Conservation (phyloP, 371 early-diverging fungal species). For the Rhizopus stolonifer region DNA sequence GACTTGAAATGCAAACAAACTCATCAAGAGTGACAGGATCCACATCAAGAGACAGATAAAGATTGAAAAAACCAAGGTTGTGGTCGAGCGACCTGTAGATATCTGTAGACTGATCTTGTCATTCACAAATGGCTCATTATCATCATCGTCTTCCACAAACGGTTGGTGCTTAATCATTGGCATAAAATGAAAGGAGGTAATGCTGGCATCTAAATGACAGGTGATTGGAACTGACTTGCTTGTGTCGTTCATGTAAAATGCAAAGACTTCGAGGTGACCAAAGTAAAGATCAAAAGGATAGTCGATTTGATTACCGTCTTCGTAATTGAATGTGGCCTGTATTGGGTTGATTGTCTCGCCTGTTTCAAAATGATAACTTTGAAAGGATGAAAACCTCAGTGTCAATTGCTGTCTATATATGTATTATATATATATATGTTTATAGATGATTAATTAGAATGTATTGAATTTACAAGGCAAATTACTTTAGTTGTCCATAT, state of each 20-base stretch:
- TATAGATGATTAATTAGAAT: too few relatives aligned
- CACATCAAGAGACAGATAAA: conserved; percentile 44
- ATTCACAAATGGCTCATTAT: conserved; percentile 5
- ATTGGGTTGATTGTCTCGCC: conserved; percentile 31
- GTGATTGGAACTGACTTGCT: conserved; percentile 27
- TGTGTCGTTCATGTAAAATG: conserved; percentile 19
- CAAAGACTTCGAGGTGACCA: conserved; percentile 30
- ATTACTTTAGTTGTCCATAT: conserved; percentile 33
- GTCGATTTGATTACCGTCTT: conserved; percentile 32
- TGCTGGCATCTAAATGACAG: conserved; percentile 30
- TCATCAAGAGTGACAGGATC: conserved; percentile 35
- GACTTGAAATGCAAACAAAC: conserved; percentile 36
- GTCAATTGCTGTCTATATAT: conserved; percentile 22
- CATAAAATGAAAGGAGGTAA: conserved; percentile 32
- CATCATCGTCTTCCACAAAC: conserved; percentile 3
- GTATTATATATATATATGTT: too few relatives aligned
- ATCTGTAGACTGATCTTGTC: conserved; percentile 32
- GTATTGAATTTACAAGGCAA: too few relatives aligned
- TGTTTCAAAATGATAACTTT: conserved; percentile 18
- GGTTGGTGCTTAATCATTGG: conserved; percentile 8
- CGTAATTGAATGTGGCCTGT: conserved; percentile 26
- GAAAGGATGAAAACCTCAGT: conserved; percentile 27
- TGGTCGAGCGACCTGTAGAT: conserved; percentile 32
- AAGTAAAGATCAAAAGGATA: conserved; percentile 38
- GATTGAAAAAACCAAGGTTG: conserved; percentile 37